Conservation (phyloP, 1,284 basidiomycete species). For the Spongispora temasekensis region DNA sequence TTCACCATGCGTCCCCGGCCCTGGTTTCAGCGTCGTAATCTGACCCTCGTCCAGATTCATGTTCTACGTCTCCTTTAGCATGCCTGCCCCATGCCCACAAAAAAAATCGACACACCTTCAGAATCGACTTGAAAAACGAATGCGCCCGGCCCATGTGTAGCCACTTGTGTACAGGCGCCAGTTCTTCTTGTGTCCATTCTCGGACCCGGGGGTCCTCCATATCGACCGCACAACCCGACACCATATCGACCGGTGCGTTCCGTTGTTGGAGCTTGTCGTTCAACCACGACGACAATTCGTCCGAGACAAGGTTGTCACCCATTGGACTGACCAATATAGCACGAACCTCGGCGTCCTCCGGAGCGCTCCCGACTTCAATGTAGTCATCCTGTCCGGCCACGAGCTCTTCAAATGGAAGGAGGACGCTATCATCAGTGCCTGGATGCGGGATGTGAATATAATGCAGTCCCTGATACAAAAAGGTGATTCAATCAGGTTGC, state of each 20-base stretch:
- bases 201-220: conserved; percentile 43
- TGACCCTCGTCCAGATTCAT: conserved; percentile 19
- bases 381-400: conserved; percentile 31
- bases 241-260: conserved; percentile 17
- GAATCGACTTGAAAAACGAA: conserved; percentile 23
- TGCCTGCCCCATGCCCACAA: neutral
- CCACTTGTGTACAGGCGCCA: conserved; percentile 28
- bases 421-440: conserved; percentile 16
- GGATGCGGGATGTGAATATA: conserved; percentile 34
- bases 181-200: conserved; percentile 36
- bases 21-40: conserved; percentile 13
- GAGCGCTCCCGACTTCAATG: conserved; percentile 16
- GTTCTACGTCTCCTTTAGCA: conserved; percentile 18
- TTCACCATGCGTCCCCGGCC: conserved; percentile 12
- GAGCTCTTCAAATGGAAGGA: conserved; percentile 32
- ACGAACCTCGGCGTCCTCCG: conserved; percentile 24
- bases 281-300: conserved; percentile 30
- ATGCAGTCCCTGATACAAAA: conserved; percentile 24
- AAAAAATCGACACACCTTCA: conserved; percentile 23
- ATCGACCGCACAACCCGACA: conserved; percentile 14
- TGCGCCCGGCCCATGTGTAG: conserved; percentile 22
- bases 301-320: conserved; percentile 15
- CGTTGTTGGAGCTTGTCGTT: conserved; percentile 31
- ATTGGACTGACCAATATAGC: conserved; percentile 22
- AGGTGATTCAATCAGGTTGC: neutral